Base-by-base conservation (phyloP, 1,284 basidiomycete genomes). In the Agroathelia rolfsii region DNA sequence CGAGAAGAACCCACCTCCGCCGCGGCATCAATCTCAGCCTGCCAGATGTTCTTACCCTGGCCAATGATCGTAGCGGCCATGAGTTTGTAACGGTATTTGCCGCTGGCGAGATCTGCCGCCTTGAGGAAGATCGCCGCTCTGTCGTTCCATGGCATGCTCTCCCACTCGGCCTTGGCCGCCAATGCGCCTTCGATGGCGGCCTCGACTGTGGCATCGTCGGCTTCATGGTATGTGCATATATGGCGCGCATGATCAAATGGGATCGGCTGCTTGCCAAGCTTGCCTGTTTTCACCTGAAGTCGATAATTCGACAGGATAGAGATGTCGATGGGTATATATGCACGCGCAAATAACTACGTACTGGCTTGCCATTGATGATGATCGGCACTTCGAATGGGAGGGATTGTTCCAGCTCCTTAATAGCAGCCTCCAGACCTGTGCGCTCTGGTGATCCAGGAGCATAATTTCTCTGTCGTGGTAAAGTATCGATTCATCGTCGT, bases 41-140 rank as follows among this genome's bases (percentile, higher is more conserved):
- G 94, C 94, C 94, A 98, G 8, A 76, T 82, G 56, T 97, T 99
- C 76, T 99, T 99, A 34, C 95, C 94, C 64, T 99, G 94, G 9
- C 94, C 94, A 28, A 99, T 70, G 66, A 98, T 96, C 29, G 94
- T 97, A 19, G 94, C 92, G 19, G 95, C 95, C 64, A 97, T 75
- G 34, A 99, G 68, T 62, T 85, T 81, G 66, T 88, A 92, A 49
- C 93, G 72, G 59, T 95, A 96, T 70, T 97, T 97, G 41, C 82
- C 82, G 46, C 86, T 80, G 40, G 93, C 75, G 36, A 98, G 76
- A 56, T 98, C 94, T 21, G 92, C 92, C 2, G 92, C 90, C 59
- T 95, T 95, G 48, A 99, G 70, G 68, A 97, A 97, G 62, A 98
- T 95, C 36, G 94, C 88, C 5, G 95, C 93, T 30, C 90, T 76